phyloP scores from a whole-genome alignment of 1,284 basidiomycete genomes.

The Papiliotrema flavescens region DNA sequence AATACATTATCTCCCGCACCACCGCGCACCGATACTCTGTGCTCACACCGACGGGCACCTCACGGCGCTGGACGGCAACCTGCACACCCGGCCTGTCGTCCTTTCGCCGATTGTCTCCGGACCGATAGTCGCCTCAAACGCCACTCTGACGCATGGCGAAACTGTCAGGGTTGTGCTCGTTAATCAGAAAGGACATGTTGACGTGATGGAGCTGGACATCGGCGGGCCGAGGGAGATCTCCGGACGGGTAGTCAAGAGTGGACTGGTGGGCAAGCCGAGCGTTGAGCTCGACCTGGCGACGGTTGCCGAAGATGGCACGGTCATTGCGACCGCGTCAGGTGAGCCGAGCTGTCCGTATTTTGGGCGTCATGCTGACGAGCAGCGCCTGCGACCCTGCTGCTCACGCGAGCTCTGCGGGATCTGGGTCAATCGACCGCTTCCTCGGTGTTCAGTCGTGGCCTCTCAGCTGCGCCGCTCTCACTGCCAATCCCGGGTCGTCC shows the following conservation, averaged over 20 bases:
- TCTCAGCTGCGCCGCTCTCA: conserved; percentile 6
- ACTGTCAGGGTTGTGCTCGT: neutral
- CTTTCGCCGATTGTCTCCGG: neutral
- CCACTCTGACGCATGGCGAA: neutral
- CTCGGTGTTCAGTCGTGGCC: neutral
- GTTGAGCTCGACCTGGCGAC: neutral
- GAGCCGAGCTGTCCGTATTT: neutral
- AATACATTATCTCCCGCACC: conserved; percentile 15
- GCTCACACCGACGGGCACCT: conserved; percentile 10
- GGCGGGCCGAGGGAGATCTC: conserved; percentile 2
- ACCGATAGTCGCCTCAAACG: conserved; percentile 8
- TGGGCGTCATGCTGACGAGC: neutral
- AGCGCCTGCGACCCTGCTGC: neutral
- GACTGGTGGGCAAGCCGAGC: neutral
- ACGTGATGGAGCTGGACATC: conserved; percentile 6
- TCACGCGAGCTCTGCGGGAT: conserved; percentile 6
- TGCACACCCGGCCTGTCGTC: conserved; percentile 1
- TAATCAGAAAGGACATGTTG: conserved; percentile 12
- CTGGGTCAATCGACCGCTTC: neutral
- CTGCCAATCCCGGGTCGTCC: conserved; percentile 22
- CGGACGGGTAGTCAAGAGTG: neutral
- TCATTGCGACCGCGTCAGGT: neutral
- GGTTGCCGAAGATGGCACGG: neutral
- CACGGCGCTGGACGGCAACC: conserved; percentile 16
- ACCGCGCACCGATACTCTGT: conserved; percentile 13